These are phyloP conservation scores for Puccinia triticina DNA, from an alignment of 1,284 basidiomycete genomes.

Conservation along the genomic window DNA sequence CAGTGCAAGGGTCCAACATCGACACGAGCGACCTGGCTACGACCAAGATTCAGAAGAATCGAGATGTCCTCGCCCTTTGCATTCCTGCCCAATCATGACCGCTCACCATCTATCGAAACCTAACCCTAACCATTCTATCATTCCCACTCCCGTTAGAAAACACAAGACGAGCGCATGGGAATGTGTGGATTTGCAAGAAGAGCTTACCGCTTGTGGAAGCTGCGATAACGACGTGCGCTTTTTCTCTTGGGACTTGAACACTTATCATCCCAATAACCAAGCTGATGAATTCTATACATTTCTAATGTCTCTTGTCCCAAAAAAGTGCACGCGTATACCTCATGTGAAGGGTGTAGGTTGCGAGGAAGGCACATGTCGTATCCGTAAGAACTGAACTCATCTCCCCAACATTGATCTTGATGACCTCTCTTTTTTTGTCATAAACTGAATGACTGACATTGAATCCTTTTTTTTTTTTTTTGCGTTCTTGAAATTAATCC, in stretches of 20 bases:
- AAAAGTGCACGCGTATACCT: constrained; percentile 6
- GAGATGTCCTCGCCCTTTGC: constrained; percentile 27
- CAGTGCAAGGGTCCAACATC: constrained; percentile 16
- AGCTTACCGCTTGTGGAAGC: constrained; percentile 21
- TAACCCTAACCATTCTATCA: neutral
- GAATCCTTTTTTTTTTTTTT: neutral
- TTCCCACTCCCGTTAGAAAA: constrained; percentile 4
- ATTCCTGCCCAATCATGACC: constrained; percentile 11
- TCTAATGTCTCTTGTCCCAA: neutral
- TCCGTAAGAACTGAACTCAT: neutral
- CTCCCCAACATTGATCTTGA: neutral
- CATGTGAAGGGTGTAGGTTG: constrained; percentile 15
- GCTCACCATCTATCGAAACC: neutral
- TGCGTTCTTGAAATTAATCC: neutral
- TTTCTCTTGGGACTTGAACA: neutral
- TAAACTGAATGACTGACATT: neutral
- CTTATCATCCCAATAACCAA: too few relatives aligned
- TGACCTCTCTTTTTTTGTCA: neutral
- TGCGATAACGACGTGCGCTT: constrained; percentile 27
- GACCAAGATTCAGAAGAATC: constrained; percentile 24
- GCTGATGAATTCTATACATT: neutral
- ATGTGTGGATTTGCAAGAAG: constrained; percentile 30
- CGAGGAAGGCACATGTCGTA: constrained; percentile 11
- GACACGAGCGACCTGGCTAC: neutral
- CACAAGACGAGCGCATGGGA: neutral